Evolutionary conservation across 2,329 filamentous ascomycete genomes (phyloP).

Genomic region (Chalara sp.): DNA sequence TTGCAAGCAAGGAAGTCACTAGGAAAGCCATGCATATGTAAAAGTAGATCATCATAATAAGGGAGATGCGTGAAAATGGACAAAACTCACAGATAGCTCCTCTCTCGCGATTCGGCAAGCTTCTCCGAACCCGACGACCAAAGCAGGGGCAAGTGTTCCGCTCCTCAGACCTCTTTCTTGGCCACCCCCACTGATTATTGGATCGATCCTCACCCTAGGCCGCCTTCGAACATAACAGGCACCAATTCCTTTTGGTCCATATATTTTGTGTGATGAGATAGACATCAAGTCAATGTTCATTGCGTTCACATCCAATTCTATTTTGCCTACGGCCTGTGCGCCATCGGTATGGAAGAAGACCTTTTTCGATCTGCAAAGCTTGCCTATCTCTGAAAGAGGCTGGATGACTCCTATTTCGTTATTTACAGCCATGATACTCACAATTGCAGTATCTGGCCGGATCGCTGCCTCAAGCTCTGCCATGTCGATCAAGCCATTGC

Average conservation of each 20-base stretch:
- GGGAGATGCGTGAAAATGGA: conserved; percentile 9
- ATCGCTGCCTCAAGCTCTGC: conserved; percentile 82
- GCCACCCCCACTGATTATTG: conserved; percentile 91
- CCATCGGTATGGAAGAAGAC: conserved; percentile 97
- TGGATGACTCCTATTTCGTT: conserved; percentile 99
- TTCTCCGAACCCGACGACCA: conserved; percentile 91
- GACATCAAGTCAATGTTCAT: conserved; percentile 99
- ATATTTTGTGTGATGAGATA: conserved; percentile 97
- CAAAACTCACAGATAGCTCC: conserved; percentile 73
- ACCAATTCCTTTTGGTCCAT: conserved; percentile 94
- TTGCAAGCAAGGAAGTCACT: conserved; percentile 46
- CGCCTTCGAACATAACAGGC: conserved; percentile 92
- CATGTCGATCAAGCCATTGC: conserved; percentile 79
- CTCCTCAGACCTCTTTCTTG: conserved; percentile 93
- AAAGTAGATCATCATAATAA: conserved; percentile 72
- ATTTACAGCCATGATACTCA: conserved; percentile 98
- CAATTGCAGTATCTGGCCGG: conserved; percentile 80
- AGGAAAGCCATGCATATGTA: conserved; percentile 86
- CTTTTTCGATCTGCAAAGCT: conserved; percentile 84
- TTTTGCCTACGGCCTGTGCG: conserved; percentile 97
- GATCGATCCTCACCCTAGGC: conserved; percentile 88
- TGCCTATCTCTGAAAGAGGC: conserved; percentile 87
- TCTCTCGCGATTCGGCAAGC: conserved; percentile 86
- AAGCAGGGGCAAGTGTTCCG: conserved; percentile 82
- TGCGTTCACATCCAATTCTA: conserved; percentile 90